These are phyloP conservation scores for Blepharisma stoltei DNA, from an alignment of 73 alveolate species.

Conservation along the genomic window DNA sequence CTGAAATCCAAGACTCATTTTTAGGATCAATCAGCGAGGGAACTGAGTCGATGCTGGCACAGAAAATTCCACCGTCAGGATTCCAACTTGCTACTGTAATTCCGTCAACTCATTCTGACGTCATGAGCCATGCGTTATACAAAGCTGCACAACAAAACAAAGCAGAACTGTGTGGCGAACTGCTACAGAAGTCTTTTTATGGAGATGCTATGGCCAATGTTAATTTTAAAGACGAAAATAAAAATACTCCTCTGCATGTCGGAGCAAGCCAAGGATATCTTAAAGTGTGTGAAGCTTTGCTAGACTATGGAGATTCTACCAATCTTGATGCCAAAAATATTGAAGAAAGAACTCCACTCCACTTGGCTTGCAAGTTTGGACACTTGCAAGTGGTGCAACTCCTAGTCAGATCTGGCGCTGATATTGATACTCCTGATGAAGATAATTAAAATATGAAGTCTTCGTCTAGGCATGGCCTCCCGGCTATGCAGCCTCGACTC, in stretches of 20 bases:
- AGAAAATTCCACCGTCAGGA: neutral
- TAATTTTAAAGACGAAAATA: slow-evolving; percentile 37
- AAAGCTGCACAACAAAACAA: neutral
- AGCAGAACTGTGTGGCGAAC: neutral
- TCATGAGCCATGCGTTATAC: neutral
- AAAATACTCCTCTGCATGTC: slow-evolving; percentile 47
- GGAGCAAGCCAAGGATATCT: slow-evolving; percentile 23
- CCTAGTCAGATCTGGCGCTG: slow-evolving; percentile 8
- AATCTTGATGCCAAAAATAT: slow-evolving; percentile 21
- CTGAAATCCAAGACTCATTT: neutral
- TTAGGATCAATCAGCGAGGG: slow-evolving; percentile 10
- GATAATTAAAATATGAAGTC: slow-evolving; percentile 8
- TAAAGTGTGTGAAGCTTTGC: slow-evolving; percentile 27
- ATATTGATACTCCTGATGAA: slow-evolving; percentile 4
- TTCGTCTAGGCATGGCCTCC: no score
- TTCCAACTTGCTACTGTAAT: neutral
- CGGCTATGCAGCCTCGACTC: no score
- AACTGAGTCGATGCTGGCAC: neutral
- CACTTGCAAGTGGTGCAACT: slow-evolving; percentile 24
- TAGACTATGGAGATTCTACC: slow-evolving; percentile 23
- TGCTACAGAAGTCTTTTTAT: neutral
- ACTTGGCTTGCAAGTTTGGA: slow-evolving; percentile 33
- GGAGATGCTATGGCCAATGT: slow-evolving; percentile 28
- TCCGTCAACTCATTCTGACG: neutral
- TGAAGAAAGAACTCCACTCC: slow-evolving; percentile 41